Percentiles rank a stretch among this genome's conserved stretches.
Conservation (phyloP, 306 rosid species). For the Begonia masoniana region DNA sequence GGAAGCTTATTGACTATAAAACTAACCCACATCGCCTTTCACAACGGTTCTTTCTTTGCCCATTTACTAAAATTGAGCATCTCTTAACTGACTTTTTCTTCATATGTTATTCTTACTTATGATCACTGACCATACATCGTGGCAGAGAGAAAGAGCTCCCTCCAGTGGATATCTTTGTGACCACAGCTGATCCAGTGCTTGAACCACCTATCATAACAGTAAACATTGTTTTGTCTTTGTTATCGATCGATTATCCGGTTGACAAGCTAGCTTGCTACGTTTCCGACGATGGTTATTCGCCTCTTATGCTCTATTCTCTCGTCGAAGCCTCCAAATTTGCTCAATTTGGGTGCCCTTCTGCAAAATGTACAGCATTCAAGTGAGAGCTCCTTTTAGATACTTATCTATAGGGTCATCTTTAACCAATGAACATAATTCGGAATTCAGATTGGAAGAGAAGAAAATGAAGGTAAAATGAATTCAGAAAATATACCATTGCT, state of each 20-base stretch:
- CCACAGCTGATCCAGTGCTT: conserved; percentile 42
- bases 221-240: conserved; percentile 50
- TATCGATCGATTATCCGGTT: conserved; percentile 61
- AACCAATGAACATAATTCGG: not conserved
- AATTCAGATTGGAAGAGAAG: conserved; percentile 14
- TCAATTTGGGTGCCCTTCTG: conserved; percentile 53
- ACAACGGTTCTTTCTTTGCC: conserved; percentile 6
- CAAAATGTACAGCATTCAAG: conserved; percentile 28
- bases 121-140: no score
- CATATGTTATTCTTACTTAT: no score
- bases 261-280: conserved; percentile 63
- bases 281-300: conserved; percentile 57
- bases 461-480: conserved; percentile 33
- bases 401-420: conserved; percentile 11
- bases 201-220: conserved; percentile 55
- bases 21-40: conserved; percentile 12
- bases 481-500: conserved; percentile 9
- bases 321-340: conserved; percentile 44
- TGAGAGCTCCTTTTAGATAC: conserved; percentile 50
- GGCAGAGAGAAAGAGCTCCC: conserved; percentile 35
- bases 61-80: not conserved
- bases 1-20: conserved; percentile 11
- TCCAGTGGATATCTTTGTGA: conserved; percentile 43
- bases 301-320: conserved; percentile 43
- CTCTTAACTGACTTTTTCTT: no score